Conservation (phyloP, 164 flowering plant genomes). For the Magnolia sinica region DNA sequence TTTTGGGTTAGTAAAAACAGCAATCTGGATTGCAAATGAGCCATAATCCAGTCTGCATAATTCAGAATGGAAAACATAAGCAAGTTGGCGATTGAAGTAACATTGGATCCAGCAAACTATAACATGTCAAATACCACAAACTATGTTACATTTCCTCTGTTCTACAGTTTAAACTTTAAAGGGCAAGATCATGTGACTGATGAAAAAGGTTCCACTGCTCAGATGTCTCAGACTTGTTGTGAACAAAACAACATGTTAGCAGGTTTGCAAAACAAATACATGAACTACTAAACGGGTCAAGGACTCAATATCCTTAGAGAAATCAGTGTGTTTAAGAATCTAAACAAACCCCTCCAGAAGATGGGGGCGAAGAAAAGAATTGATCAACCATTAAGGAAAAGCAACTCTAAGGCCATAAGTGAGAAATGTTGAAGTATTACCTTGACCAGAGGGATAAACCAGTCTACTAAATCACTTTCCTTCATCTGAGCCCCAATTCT, state of each 20-base stretch:
- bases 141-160: too few species aligned
- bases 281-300: not conserved
- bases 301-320: not conserved
- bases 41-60: too few species aligned
- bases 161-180: too few species aligned
- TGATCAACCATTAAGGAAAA: not conserved
- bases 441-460: conserved; percentile 86
- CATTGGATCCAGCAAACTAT: too few species aligned
- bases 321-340: too few species aligned
- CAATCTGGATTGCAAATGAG: too few species aligned
- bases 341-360: not conserved
- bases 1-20: too few species aligned
- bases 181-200: too few species aligned
- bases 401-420: not conserved
- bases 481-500: conserved; percentile 90
- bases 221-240: not conserved
- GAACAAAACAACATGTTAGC: not conserved
- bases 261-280: not conserved
- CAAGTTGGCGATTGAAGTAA: too few species aligned
- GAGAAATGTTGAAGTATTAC: conserved; percentile 25
- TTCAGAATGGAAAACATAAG: too few species aligned
- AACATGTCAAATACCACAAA: too few species aligned
- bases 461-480: conserved; percentile 81
- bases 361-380: not conserved
- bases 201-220: too few species aligned